Base-by-base conservation (phyloP, 2,329 filamentous ascomycete genomes). In the Alternaria sp. region DNA sequence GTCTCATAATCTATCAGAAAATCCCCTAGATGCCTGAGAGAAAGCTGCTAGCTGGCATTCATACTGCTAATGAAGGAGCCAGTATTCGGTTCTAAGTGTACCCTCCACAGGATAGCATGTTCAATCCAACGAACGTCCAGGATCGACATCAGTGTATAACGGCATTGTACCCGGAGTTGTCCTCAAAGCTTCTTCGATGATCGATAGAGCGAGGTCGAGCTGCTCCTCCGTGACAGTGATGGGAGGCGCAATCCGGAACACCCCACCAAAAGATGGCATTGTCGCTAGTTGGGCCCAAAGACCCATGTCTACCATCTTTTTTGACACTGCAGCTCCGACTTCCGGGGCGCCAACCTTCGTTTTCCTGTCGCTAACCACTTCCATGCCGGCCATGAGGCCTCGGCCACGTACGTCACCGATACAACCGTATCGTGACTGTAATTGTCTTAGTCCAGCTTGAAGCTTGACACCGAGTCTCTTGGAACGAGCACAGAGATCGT, bases 371-470 rank as follows among this genome's bases (percentile, higher is more conserved):
- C 76, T 75, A 1, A 90, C 83, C 63, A 89, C 86, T 74, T 89
- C 86, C 8, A 88, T 76, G 2, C 86, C 87, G 0, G 82, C 81
- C 81, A 89, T 84, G 9, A 89, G 77, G 0, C 87, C 87, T 0
- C 86, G 80, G 0, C 86, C 86, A 10, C 87, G 82, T 0, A 90
- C 83, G 67, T 89, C 86, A 1, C 87, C 87, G 53, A 90, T 86
- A 72, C 86, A 90, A 30, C 81, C 83, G 68, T 87, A 89, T n/a
- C 82, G 81, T 20, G 75, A 70, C 67, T 83, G 81, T 18, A 87
- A 76, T 30, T 59, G 72, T 25, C 74, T 74, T n/a, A 87, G 81
- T 2, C 82, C 85, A 0, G 70, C 76, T 59, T 82, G 83, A 3
- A 89, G 75, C 22, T 82, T 72, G 2, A 75, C 60, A 2, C 86